Conservation (phyloP, 768 basidiomycete species). For the Termitomyces sp. region DNA sequence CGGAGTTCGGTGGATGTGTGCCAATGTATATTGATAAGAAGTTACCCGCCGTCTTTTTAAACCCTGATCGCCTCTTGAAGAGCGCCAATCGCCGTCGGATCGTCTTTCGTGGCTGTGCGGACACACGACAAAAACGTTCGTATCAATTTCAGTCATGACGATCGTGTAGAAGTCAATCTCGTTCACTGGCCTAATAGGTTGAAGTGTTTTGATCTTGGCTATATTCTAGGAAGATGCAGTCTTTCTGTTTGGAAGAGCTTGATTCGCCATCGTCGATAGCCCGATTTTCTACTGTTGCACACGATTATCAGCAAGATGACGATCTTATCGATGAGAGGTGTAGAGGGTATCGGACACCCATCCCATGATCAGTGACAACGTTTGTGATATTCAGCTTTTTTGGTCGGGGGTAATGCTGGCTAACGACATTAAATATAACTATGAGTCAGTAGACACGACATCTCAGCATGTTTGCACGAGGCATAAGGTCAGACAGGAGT, state of each 20-base stretch:
- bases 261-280: not conserved
- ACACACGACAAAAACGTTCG: not conserved
- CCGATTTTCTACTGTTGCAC: not conserved
- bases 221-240: not conserved
- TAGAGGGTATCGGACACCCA: slow-evolving; percentile 1
- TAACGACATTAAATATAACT: not conserved
- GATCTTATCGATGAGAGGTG: slow-evolving; percentile 9
- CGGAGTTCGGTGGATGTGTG: not conserved
- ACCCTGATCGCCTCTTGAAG: not conserved
- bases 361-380: slow-evolving; percentile 1
- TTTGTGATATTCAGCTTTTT: slow-evolving; percentile 3
- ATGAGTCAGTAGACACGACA: slow-evolving; percentile 5
- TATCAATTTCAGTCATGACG: not conserved
- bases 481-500: not conserved
- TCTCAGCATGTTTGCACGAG: slow-evolving; percentile 5
- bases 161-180: slow-evolving; percentile 5
- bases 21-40: not conserved
- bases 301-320: slow-evolving; percentile 8
- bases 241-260: not conserved
- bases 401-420: slow-evolving; percentile 4
- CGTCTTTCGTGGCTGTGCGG: not conserved
- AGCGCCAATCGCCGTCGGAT: not conserved
- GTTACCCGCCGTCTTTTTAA: slow-evolving; percentile 1
- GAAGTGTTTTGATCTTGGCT: not conserved
- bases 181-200: not conserved